Evolutionary conservation across 1,284 basidiomycete species (phyloP), one percentile per base, ranked within the genome.

Genomic region (Pseudozyma sp.): DNA sequence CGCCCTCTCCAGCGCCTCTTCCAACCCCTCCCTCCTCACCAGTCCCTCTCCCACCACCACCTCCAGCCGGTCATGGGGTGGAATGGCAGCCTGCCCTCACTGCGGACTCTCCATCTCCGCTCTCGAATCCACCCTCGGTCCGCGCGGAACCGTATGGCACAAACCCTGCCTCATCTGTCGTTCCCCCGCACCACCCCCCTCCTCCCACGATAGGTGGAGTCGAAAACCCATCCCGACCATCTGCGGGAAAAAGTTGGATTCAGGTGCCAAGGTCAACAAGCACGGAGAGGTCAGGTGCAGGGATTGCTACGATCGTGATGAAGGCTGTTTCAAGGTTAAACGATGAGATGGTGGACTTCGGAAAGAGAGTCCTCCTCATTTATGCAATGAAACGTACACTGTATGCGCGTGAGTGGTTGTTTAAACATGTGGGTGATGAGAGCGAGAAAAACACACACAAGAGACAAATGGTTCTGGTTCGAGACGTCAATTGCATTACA

Each of bases 251-350:
- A 45, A 54, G 19, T 56, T 80, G 8, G 79, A 80, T 48, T 65
- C 59, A 24, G 75, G 69, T 1, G 79, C 79, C 11, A 79, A 79
- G 46, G 79, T 80, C 19, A 71, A 68, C 47, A 14, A 5, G 3
- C 34, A 75, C 4, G 79, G 79, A 7, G 67, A 73, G n/a, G 74
- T 80, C 7, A 40, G 77, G 29, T 80, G 79, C 44, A 35, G 77
- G 8, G 71, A 74, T 30, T 80, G 78, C 68, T 80, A 47, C 37
- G 74, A 69, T 49, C 31, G 55, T 4, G 75, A 77, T 29, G 49
- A 13, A 3, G 46, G 48, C 9, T 43, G 37, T 7, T 74, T 74
- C 39, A n/a, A 49, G 9, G 24, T 66, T 39, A 50, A 29, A 16
- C 6, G 13, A 14, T 14, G 45, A 29, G 19, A 11, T 46, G 24